Conservation (phyloP, 768 basidiomycete species). For the Tricholoma bakamatsutake region DNA sequence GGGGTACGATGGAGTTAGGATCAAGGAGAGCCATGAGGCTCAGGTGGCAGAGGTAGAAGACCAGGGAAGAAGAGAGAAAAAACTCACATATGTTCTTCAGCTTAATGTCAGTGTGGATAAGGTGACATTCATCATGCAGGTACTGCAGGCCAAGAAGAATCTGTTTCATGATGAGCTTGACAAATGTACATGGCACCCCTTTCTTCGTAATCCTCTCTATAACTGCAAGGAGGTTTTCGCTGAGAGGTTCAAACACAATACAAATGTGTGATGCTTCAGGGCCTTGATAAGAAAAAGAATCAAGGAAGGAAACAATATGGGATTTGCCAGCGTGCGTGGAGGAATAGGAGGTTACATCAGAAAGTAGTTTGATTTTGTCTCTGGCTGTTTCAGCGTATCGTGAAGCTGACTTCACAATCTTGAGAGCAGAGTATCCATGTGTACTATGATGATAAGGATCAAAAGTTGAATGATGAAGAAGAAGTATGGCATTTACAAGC, state of each 20-base stretch:
- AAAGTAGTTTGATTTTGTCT: conserved; percentile 92
- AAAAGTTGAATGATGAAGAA: conserved; percentile 12
- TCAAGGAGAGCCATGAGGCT: conserved; percentile 7
- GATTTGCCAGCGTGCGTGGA: conserved; percentile 73
- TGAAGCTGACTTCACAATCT: conserved; percentile 91
- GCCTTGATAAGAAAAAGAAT: conserved; percentile 77
- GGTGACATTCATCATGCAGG: conserved; percentile 86
- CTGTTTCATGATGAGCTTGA: conserved; percentile 83
- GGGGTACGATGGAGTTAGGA: conserved; percentile 24
- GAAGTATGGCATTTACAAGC: conserved; percentile 67
- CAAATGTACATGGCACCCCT: conserved; percentile 75
- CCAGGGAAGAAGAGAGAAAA: conserved; percentile 4
- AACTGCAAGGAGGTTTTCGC: conserved; percentile 70
- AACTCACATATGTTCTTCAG: conserved; percentile 91
- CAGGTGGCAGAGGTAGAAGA: not conserved
- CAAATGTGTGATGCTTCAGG: conserved; percentile 77
- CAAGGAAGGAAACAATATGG: conserved; percentile 85
- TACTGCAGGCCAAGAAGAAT: conserved; percentile 86
- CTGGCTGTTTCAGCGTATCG: conserved; percentile 95
- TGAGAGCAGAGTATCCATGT: conserved; percentile 80
- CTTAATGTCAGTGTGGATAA: conserved; percentile 92
- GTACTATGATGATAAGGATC: conserved; percentile 36
- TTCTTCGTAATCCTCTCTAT: conserved; percentile 77
- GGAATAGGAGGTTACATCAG: conserved; percentile 69
- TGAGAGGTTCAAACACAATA: conserved; percentile 86